Percentiles rank a stretch among this genome's conserved stretches.
phyloP scores from a whole-genome alignment of 1,284 basidiomycete species.

The Farysia itapuensis region DNA sequence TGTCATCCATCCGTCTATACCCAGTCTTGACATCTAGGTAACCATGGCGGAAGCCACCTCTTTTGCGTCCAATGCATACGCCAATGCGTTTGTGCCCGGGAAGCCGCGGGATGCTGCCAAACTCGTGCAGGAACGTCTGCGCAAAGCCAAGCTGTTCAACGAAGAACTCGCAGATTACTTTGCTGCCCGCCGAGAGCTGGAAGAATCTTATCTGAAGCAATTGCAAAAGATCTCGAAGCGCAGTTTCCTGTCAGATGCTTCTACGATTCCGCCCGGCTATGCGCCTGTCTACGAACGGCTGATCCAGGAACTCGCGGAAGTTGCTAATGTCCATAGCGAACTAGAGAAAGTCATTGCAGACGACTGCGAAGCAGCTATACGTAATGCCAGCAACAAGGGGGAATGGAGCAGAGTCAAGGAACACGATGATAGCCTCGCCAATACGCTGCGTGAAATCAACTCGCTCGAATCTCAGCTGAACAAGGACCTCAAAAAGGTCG shows the following conservation, averaged over 20 bases:
- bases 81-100: slow-evolving; percentile 35
- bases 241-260: slow-evolving; percentile 57
- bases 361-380: slow-evolving; percentile 58
- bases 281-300: slow-evolving; percentile 55
- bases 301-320: slow-evolving; percentile 52
- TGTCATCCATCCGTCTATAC: no score
- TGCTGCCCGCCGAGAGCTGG: slow-evolving; percentile 63
- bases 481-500: slow-evolving; percentile 54
- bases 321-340: slow-evolving; percentile 49
- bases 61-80: slow-evolving; percentile 38
- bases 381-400: slow-evolving; percentile 43
- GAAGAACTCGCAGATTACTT: slow-evolving; percentile 62
- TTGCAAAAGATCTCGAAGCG: slow-evolving; percentile 62
- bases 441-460: slow-evolving; percentile 48
- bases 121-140: slow-evolving; percentile 32
- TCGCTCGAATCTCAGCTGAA: slow-evolving; percentile 52
- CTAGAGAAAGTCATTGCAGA: slow-evolving; percentile 50
- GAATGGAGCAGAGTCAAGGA: slow-evolving; percentile 47
- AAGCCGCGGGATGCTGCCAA: slow-evolving; percentile 27
- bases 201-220: slow-evolving; percentile 63
- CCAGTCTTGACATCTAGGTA: background rate
- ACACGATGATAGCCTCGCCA: slow-evolving; percentile 49
- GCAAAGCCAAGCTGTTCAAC: slow-evolving; percentile 49
- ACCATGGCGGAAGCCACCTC: slow-evolving; percentile 21
- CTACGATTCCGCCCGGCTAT: slow-evolving; percentile 48